Conservation (phyloP, 192 early-diverging fungal genomes). For the Spinellus fusiger region DNA sequence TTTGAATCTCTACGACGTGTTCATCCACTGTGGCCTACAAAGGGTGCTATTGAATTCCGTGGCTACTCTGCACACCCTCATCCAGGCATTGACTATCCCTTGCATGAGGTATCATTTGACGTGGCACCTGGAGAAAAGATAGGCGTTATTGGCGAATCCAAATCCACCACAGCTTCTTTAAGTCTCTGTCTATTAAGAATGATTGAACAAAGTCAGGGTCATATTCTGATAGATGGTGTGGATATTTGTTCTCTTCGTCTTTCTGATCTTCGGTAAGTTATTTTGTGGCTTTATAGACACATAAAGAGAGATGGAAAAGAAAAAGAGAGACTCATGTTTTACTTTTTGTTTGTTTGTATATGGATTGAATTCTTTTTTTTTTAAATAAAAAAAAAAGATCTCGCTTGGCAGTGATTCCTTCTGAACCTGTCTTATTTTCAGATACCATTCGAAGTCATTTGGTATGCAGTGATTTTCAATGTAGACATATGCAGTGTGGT, state of each 20-base stretch:
- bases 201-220: slow-evolving; percentile 44
- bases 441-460: slow-evolving; percentile 53
- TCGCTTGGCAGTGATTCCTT: not conserved
- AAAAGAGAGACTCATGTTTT: not conserved
- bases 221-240: slow-evolving; percentile 47
- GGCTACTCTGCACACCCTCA: slow-evolving; percentile 50
- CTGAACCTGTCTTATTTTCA: slow-evolving; percentile 3
- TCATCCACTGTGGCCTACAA: slow-evolving; percentile 44
- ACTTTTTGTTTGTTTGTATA: not conserved
- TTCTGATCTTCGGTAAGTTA: slow-evolving; percentile 48
- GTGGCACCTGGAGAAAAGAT: slow-evolving; percentile 50
- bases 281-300: slow-evolving; percentile 6
- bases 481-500: not conserved
- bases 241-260: slow-evolving; percentile 41
- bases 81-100: slow-evolving; percentile 34
- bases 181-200: slow-evolving; percentile 56
- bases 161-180: slow-evolving; percentile 57
- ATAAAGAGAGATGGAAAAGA: not conserved
- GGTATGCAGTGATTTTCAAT: not conserved
- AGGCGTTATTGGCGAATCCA: slow-evolving; percentile 54
- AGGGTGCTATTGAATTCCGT: slow-evolving; percentile 44
- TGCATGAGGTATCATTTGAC: slow-evolving; percentile 38
- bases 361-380: not conserved
- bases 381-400: not conserved
- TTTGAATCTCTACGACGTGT: not conserved